A percentile compares a stretch with the other conserved stretches of the same genome.
These are phyloP conservation scores for Protomyces inundatus DNA, from an alignment of 1,139 yeast species.

Conservation along the genomic window DNA sequence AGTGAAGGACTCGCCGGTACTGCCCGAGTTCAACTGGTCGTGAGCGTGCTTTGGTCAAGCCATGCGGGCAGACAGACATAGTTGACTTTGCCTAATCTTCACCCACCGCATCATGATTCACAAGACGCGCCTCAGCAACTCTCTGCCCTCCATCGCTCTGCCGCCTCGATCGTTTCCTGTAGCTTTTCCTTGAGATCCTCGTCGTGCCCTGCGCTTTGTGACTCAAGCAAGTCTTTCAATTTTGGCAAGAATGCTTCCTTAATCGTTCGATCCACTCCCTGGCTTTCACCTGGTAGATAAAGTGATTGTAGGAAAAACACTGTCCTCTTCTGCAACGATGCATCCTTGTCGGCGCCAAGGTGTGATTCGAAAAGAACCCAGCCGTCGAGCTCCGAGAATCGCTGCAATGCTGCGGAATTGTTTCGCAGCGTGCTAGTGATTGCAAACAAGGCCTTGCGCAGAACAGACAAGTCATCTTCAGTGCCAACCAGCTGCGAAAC, in stretches of 20 bases:
- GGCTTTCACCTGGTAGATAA: not conserved
- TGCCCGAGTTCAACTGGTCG: not conserved
- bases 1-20: not conserved
- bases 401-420: constrained; percentile 51
- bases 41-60: not conserved
- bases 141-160: not conserved
- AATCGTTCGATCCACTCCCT: not conserved
- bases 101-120: too few relatives aligned
- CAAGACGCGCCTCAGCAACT: not conserved
- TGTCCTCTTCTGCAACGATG: constrained; percentile 6
- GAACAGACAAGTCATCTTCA: constrained; percentile 43
- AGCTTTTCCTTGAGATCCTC: constrained; percentile 22
- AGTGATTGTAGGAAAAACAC: constrained; percentile 22
- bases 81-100: too few relatives aligned
- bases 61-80: too few relatives aligned
- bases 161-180: constrained; percentile 7
- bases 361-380: constrained; percentile 47
- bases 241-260: constrained; percentile 16
- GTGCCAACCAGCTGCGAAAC: constrained; percentile 45
- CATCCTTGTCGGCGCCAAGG: constrained; percentile 26
- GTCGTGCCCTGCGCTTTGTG: constrained; percentile 3
- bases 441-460: constrained; percentile 68
- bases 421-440: constrained; percentile 72
- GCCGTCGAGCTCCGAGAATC: constrained; percentile 58
- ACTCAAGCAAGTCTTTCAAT: constrained; percentile 2